Evolutionary conservation across 83 land plant species (phyloP).

Genomic region (Larix sibirica): DNA sequence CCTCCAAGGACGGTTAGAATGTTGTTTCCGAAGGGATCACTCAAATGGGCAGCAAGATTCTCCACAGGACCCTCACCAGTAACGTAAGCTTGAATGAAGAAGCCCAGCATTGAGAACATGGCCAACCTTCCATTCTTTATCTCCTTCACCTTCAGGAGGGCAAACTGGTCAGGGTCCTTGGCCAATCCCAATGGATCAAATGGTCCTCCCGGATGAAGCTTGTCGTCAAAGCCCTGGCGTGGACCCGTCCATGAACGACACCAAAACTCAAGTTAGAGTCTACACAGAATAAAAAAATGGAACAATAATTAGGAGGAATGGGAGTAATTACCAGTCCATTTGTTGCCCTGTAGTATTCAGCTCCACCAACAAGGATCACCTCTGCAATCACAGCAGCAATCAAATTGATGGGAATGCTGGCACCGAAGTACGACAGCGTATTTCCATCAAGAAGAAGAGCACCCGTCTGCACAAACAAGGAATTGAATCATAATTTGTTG

Average conservation of each 20-base stretch:
- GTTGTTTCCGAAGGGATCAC: conserved; percentile 75
- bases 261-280: too few species aligned
- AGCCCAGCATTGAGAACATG: conserved; percentile 85
- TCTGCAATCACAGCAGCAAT: conserved; percentile 88
- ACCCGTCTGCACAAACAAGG: conserved; percentile 4
- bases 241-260: background rate
- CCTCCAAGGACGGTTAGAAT: background rate
- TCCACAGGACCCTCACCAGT: conserved; percentile 80
- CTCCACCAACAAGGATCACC: conserved; percentile 90
- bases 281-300: too few species aligned
- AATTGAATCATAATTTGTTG: background rate
- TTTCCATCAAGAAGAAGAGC: conserved; percentile 14
- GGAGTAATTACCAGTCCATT: conserved; percentile 63
- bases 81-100: conserved; percentile 76
- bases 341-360: conserved; percentile 95
- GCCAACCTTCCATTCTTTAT: conserved; percentile 82
- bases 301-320: background rate
- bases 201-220: conserved; percentile 42
- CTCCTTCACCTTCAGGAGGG: conserved; percentile 83
- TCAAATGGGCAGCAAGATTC: conserved; percentile 72
- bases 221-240: background rate
- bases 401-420: conserved; percentile 92
- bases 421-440: conserved; percentile 76
- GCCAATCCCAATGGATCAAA: conserved; percentile 84
- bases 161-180: conserved; percentile 73